Evolutionary conservation across 2,329 filamentous ascomycete genomes (phyloP), one percentile per base, ranked within the genome.

Genomic region (Colletotrichum falcatum): DNA sequence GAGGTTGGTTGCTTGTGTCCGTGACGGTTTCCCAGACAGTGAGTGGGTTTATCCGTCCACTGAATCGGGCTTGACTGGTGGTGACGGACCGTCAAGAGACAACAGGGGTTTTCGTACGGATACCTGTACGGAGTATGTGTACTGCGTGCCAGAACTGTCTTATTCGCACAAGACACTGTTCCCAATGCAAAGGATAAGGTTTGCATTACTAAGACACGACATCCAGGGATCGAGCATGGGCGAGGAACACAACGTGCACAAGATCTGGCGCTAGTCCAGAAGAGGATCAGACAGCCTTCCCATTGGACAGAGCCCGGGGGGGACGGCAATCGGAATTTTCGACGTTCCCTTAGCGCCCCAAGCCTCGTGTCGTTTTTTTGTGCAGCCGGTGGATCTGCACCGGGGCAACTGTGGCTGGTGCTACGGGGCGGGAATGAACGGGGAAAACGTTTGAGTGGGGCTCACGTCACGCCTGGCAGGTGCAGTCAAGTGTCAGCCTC

Each of bases 121-220:
- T n/a, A n/a, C n/a, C n/a, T n/a, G n/a, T n/a, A 16, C 35, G 14
- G 33, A 33, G 12, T 14, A 12, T 3, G 14, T 5, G 60, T 28
- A 35, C 26, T 33, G 44, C 39, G 59, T 61, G 59, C 59, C 30
- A 8, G 23, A 33, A 46, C 33, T 44, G 60, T 54, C 59, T 61
- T 61, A 51, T 51, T 49, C 44, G 30, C 54, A 56, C 49, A 51
- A 49, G 35, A 61, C 56, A 67, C 37, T 62, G 68, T 46, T 67
- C 49, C 68, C 68, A 63, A 70, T 67, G 68, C 64, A 67, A 46
- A 59, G 68, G 68, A 70, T 68, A 70, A 70, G 68, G 68, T 70
- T 70, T 70, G 68, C 68, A 70, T 70, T 70, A 67, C 64, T 62
- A 70, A 70, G 68, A 67, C 58, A 62, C n/a, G 48, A 26, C 68